Evolutionary conservation across 768 basidiomycete species (phyloP).

Genomic region (Serendipita sp.): DNA sequence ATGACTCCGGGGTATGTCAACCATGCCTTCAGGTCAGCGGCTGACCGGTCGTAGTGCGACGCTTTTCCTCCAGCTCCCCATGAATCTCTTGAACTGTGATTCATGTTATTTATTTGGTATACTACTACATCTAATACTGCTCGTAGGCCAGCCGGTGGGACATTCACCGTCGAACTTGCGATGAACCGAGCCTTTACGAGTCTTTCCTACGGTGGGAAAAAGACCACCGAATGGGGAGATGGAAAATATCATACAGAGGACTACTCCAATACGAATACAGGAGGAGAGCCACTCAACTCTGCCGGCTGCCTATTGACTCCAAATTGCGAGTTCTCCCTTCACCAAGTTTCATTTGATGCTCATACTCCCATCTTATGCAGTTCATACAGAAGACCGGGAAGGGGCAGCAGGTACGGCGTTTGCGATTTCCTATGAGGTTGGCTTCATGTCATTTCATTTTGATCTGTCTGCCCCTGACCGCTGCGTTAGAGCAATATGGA

Average conservation of each 20-base stretch:
- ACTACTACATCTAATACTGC: neutral
- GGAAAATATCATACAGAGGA: neutral
- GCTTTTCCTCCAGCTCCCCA: neutral
- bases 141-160: conserved; percentile 8
- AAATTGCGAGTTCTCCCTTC: neutral
- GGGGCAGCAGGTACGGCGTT: conserved; percentile 8
- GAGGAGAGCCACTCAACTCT: neutral
- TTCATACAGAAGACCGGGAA: neutral
- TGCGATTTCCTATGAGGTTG: conserved; percentile 9
- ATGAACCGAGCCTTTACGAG: conserved; percentile 8
- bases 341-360: neutral
- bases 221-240: conserved; percentile 3
- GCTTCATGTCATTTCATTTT: neutral
- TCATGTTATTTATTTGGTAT: neutral
- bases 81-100: neutral
- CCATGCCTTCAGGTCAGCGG: neutral
- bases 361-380: neutral
- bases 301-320: neutral
- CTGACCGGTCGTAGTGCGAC: neutral
- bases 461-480: neutral
- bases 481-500: neutral
- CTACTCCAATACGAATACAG: neutral
- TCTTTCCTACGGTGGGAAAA: conserved; percentile 7
- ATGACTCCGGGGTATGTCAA: neutral
- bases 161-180: conserved; percentile 7